These are phyloP conservation scores for Magnaporthales sp. DNA, from an alignment of 2,329 filamentous ascomycete genomes.

Conservation along the genomic window DNA sequence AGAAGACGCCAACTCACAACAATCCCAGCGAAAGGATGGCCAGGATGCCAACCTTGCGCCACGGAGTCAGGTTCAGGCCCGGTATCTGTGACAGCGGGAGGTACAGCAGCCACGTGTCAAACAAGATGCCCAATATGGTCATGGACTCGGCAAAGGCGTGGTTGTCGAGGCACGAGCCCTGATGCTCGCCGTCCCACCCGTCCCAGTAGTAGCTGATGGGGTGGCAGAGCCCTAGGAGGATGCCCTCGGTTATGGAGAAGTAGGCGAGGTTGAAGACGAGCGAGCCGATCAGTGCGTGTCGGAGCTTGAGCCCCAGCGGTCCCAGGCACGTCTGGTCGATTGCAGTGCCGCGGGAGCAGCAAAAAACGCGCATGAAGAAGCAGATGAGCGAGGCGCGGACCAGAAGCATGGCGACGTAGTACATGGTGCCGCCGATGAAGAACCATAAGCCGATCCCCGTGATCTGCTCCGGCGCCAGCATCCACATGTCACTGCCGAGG, in stretches of 20 bases:
- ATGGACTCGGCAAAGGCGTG: not conserved
- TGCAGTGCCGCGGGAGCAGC: not conserved
- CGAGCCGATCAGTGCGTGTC: not conserved
- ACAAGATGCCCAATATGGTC: not conserved
- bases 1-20: not conserved
- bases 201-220: not conserved
- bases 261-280: not conserved
- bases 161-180: not conserved
- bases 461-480: not conserved
- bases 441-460: not conserved
- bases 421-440: not conserved
- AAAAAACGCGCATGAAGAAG: not conserved
- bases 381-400: not conserved
- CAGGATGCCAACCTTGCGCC: not conserved
- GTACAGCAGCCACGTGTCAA: not conserved
- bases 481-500: constrained; percentile 2
- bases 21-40: not conserved
- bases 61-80: not conserved
- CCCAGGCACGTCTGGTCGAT: not conserved
- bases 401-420: not conserved
- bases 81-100: not conserved
- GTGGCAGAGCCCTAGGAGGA: not conserved
- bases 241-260: not conserved
- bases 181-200: not conserved
- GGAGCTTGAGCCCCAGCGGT: not conserved